Evolutionary conservation across 306 rosid genomes (phyloP).

Genomic region (Pachyrhizus erosus): DNA sequence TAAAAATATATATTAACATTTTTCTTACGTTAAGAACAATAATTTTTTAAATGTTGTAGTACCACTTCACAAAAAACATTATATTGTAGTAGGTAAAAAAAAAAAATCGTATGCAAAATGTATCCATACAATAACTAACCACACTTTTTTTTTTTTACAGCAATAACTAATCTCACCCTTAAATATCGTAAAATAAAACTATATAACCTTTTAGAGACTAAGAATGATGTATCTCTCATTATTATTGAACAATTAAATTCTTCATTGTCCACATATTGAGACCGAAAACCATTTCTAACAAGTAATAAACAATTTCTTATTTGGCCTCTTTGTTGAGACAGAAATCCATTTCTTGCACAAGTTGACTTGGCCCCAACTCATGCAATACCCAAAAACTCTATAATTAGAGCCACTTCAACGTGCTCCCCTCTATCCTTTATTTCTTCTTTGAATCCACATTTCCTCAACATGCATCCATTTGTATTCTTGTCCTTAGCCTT

Average conservation of each 20-base stretch:
- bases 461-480: not conserved
- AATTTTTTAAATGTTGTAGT: too few species aligned
- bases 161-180: too few species aligned
- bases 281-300: not conserved
- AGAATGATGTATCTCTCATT: not conserved
- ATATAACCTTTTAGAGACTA: not conserved
- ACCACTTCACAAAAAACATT: too few species aligned
- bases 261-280: not conserved
- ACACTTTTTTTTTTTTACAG: too few species aligned
- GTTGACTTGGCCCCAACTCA: not conserved
- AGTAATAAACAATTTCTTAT: not conserved
- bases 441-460: not conserved
- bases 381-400: not conserved
- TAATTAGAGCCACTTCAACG: not conserved
- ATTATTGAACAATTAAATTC: not conserved
- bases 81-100: too few species aligned
- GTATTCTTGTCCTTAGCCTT: not conserved
- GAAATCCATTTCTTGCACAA: not conserved
- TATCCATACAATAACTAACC: too few species aligned
- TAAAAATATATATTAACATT: too few species aligned
- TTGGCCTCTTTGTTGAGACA: not conserved
- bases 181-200: not conserved
- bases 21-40: too few species aligned
- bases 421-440: not conserved
- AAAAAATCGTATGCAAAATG: too few species aligned